Percentiles rank a stretch among this genome's conserved stretches.
Conservation (phyloP, 495 filamentous ascomycete species). For the Tuber aestivum region DNA sequence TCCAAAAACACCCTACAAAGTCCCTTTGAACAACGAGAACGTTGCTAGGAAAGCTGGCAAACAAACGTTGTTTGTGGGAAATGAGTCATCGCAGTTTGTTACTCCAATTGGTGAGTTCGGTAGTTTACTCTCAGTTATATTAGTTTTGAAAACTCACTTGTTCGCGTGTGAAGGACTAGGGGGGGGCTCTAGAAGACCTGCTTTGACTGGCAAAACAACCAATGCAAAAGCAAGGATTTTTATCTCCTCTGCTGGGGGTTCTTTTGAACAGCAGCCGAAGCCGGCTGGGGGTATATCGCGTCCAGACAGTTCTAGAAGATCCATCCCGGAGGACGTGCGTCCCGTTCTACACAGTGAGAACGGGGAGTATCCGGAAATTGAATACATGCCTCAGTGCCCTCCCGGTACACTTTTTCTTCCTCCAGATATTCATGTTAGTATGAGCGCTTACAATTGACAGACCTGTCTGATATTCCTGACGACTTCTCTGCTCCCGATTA, state of each 20-base stretch:
- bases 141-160: slow-evolving; percentile 6
- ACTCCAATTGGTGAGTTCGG: slow-evolving; percentile 70
- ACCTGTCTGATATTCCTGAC: slow-evolving; percentile 69
- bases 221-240: slow-evolving; percentile 50
- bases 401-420: slow-evolving; percentile 46
- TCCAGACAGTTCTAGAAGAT: slow-evolving; percentile 46
- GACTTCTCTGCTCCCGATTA: slow-evolving; percentile 59
- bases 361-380: slow-evolving; percentile 65
- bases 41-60: slow-evolving; percentile 58
- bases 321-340: slow-evolving; percentile 36
- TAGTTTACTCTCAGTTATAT: not conserved
- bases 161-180: slow-evolving; percentile 36
- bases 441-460: slow-evolving; percentile 49
- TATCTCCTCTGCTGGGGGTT: slow-evolving; percentile 16
- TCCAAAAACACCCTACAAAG: slow-evolving; percentile 77
- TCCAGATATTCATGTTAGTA: slow-evolving; percentile 39
- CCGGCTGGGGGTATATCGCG: slow-evolving; percentile 47
- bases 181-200: slow-evolving; percentile 64
- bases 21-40: slow-evolving; percentile 86
- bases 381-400: slow-evolving; percentile 67
- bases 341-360: slow-evolving; percentile 44
- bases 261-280: slow-evolving; percentile 35
- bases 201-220: slow-evolving; percentile 90
- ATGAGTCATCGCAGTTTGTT: slow-evolving; percentile 61
- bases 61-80: slow-evolving; percentile 56